Conservation (phyloP, 371 early-diverging fungal species). For the Mucor indicus region DNA sequence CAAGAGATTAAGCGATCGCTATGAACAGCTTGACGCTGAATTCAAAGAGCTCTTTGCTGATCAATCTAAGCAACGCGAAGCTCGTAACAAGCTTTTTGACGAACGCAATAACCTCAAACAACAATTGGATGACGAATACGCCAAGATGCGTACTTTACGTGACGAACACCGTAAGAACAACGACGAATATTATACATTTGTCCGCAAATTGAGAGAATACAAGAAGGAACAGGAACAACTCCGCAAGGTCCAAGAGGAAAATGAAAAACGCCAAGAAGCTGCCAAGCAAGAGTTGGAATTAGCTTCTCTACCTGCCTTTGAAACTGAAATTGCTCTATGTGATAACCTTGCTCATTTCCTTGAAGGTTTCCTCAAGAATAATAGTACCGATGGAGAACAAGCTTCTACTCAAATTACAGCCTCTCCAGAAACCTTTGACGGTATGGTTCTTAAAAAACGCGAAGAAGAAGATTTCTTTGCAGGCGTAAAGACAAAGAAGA, state of each 20-base stretch:
- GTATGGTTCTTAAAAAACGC: slow-evolving; percentile 67
- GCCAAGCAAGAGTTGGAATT: slow-evolving; percentile 77
- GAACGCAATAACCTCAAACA: slow-evolving; percentile 73
- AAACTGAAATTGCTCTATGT: slow-evolving; percentile 81
- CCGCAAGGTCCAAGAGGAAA: slow-evolving; percentile 67
- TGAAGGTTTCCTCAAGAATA: slow-evolving; percentile 40
- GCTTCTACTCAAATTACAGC: slow-evolving; percentile 30
- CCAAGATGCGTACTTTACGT: slow-evolving; percentile 62
- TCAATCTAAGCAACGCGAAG: slow-evolving; percentile 58
- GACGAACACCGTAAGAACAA: slow-evolving; percentile 72
- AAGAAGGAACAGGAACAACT: slow-evolving; percentile 62
- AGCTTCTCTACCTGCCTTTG: slow-evolving; percentile 88
- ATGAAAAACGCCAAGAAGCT: slow-evolving; percentile 57
- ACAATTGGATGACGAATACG: slow-evolving; percentile 70
- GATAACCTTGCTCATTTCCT: slow-evolving; percentile 76
- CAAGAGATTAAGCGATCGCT: slow-evolving; percentile 63
- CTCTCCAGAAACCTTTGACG: slow-evolving; percentile 46
- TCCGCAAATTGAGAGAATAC: slow-evolving; percentile 73
- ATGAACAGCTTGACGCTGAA: slow-evolving; percentile 65
- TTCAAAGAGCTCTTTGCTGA: slow-evolving; percentile 63
- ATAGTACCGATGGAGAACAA: slow-evolving; percentile 13
- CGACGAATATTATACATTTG: slow-evolving; percentile 73
- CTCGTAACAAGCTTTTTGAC: slow-evolving; percentile 69
- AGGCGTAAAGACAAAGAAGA: slow-evolving; percentile 48
- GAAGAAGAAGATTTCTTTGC: slow-evolving; percentile 79